Base-by-base conservation (phyloP, 164 flowering plant species). In the Cinnamomum micranthum region DNA sequence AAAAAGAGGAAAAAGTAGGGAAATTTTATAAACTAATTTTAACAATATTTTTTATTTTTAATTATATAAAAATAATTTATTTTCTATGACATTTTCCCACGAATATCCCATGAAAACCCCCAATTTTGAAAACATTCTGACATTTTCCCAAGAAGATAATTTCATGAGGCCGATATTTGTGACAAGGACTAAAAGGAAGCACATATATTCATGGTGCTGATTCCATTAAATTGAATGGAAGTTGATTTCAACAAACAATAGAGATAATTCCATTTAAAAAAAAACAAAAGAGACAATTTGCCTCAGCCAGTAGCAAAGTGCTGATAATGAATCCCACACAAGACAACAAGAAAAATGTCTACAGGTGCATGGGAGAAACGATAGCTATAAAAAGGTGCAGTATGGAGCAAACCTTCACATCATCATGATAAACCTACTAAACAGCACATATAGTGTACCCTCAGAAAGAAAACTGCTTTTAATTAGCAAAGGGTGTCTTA, bases 401-500 rank as follows among this genome's bases (percentile, higher is more conserved):
- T 55, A 55, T 15, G 60, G n/a, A 55, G 60, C 20, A 14, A 15
- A 55, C 60, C n/a, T 55, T 55, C 60, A 55, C 2, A 6, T 55
- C 19, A 55, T 20, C n/a, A 55, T 14, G 60, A 55, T 55, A 55
- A 55, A 55, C n/a, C 20, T 15, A 31, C 24, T 22, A n/a, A 68
- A 58, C 65, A 33, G 22, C 72, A 27, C 0, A 51, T 0, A 13
- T 1, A 59, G 22, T 60, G 14, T 2, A 19, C 1, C 19, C 4
- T 14, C n/a, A 17, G 60, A 55, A 55, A 55, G 60, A 55, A 1
- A 55, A 55, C 7, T 55, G 60, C 6, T 55, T 1, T 55, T 12
- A 23, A 50, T 33, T 25, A 23, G 51, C 13, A 64, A 2, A 69
- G 62, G 24, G 67, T 64, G 67, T 25, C 95, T 83, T 87, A 94